phyloP scores from a whole-genome alignment of 495 filamentous ascomycete species.

The Hypoxylon cercidicola region DNA sequence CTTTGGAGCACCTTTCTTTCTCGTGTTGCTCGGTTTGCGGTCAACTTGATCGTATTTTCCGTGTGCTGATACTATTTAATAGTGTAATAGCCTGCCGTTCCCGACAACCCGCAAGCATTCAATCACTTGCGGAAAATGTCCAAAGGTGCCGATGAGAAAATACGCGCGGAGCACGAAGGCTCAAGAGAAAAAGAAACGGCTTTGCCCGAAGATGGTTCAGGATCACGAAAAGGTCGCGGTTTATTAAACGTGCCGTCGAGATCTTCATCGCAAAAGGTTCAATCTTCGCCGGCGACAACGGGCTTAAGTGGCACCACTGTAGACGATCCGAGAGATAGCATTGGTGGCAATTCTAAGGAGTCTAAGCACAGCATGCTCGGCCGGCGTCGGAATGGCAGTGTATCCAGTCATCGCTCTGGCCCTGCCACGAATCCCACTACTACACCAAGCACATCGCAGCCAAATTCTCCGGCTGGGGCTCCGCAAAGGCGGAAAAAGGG shows the following conservation, averaged over 20 bases:
- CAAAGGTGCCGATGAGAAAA: constrained; percentile 48
- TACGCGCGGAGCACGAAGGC: constrained; percentile 51
- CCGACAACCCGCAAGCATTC: constrained; percentile 20
- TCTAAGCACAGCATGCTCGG: constrained; percentile 77
- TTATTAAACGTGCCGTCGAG: constrained; percentile 72
- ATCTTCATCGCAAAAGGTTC: constrained; percentile 74
- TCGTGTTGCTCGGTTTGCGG: neutral
- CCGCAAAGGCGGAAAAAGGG: constrained; percentile 70
- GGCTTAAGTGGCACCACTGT: constrained; percentile 73
- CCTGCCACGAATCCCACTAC: constrained; percentile 58
- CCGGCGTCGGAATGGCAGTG: constrained; percentile 74
- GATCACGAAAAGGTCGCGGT: constrained; percentile 67
- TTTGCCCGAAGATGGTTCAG: constrained; percentile 53
- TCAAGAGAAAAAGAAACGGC: constrained; percentile 60
- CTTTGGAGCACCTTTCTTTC: neutral
- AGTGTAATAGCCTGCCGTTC: constrained; percentile 27
- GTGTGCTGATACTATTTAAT: constrained; percentile 11
- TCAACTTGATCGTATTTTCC: neutral
- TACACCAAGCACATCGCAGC: constrained; percentile 57
- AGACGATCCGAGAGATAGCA: constrained; percentile 69
- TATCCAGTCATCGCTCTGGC: constrained; percentile 62
- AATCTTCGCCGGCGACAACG: constrained; percentile 68
- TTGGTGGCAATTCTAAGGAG: constrained; percentile 67
- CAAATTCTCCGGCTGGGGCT: constrained; percentile 56
- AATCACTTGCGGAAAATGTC: constrained; percentile 48